Percentiles rank a stretch among this genome's conserved stretches.
Conservation (phyloP, 2,329 filamentous ascomycete species). For the Xylariaceae sp. region DNA sequence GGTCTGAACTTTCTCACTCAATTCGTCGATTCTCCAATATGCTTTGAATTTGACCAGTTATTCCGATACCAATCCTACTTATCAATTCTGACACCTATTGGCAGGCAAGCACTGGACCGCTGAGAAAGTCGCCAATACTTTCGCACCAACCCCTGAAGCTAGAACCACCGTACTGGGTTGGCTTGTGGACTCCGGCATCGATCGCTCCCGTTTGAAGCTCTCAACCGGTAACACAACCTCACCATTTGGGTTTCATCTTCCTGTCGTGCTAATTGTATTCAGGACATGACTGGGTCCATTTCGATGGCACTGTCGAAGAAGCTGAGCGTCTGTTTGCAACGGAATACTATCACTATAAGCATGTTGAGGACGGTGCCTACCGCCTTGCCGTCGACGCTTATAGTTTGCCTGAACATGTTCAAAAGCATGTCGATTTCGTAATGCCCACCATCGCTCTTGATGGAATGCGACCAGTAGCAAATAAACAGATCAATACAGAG, state of each 20-base stretch:
- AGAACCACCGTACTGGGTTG: conserved; percentile 51
- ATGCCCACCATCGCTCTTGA: conserved; percentile 41
- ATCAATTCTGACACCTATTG: not conserved
- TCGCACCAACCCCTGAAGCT: conserved; percentile 42
- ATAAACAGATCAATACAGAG: conserved; percentile 10
- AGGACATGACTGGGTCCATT: conserved; percentile 50
- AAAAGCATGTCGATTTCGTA: conserved; percentile 41
- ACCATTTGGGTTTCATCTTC: too few relatives aligned
- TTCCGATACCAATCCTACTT: too few relatives aligned
- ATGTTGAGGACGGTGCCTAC: conserved; percentile 25
- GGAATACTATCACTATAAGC: conserved; percentile 43
- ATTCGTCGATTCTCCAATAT: too few relatives aligned
- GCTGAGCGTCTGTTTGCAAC: conserved; percentile 52
- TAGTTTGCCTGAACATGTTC: conserved; percentile 37
- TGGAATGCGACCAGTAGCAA: conserved; percentile 17
- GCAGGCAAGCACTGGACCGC: conserved; percentile 40
- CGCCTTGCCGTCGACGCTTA: conserved; percentile 44
- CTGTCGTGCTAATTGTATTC: not conserved
- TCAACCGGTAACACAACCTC: conserved; percentile 38
- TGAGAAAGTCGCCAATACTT: conserved; percentile 42
- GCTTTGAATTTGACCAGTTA: too few relatives aligned
- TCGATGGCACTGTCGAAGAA: conserved; percentile 53
- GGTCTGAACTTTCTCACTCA: too few relatives aligned
- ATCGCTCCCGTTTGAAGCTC: conserved; percentile 44
- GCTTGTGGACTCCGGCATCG: conserved; percentile 53